phyloP scores from a whole-genome alignment of 768 basidiomycete genomes.

The Tubosaeta sp. region DNA sequence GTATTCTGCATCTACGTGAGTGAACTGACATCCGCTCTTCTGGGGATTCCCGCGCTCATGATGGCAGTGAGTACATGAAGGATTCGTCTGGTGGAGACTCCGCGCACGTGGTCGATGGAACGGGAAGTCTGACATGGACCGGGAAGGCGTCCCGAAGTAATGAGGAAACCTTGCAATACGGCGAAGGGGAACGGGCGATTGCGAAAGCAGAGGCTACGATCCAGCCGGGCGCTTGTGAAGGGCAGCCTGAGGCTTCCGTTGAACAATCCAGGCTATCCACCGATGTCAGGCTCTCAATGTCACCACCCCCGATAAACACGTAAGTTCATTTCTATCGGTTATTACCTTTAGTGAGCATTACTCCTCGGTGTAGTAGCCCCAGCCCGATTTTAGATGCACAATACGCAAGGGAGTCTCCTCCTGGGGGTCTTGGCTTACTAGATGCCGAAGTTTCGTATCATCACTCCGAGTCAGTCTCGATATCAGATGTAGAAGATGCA shows the following conservation, averaged over 20 bases:
- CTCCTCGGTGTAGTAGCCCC: neutral
- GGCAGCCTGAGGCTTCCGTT: neutral
- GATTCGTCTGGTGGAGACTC: neutral
- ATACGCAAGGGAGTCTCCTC: neutral
- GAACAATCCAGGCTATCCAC: neutral
- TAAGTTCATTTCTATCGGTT: neutral
- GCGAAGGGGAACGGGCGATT: neutral
- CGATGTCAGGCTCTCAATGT: neutral
- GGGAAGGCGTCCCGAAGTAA: neutral
- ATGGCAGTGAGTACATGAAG: neutral
- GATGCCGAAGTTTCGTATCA: neutral
- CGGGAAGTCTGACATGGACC: neutral
- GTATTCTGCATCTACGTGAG: conserved; percentile 1
- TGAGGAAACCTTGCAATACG: neutral
- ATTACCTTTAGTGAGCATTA: neutral
- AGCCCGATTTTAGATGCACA: neutral
- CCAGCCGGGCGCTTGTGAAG: neutral
- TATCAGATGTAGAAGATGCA: neutral
- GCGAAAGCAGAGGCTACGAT: neutral
- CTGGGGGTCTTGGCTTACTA: neutral
- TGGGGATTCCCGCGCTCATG: neutral
- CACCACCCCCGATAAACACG: neutral
- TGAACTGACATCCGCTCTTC: neutral
- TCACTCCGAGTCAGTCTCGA: neutral
- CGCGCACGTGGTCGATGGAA: neutral